Base-by-base conservation (phyloP, 371 early-diverging fungal species). In the Mortierella sp. region DNA sequence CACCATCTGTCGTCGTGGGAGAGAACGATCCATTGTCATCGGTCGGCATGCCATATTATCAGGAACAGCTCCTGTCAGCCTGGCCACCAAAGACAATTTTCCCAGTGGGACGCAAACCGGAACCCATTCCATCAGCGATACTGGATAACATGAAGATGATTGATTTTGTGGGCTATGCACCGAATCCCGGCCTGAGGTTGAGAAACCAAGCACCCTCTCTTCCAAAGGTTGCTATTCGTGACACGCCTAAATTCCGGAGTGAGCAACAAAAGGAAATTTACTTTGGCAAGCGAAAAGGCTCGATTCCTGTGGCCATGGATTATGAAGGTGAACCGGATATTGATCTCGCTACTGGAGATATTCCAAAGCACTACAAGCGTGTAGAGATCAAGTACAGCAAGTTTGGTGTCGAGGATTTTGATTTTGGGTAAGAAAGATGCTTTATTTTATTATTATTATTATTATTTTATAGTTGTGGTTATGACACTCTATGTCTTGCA, bases 361-460 rank as follows among this genome's bases (percentile, higher is more conserved):
- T 91, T 84, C 93, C 93, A 37, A 87, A 88, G 47, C 85, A 87
- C 64, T 94, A 94, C 75, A 87, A 87, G n/a, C 86, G 86, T 12
- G 91, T 94, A 2, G 93, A 95, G 64, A 95, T 95, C 79, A 90
- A 94, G 64, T 94, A 94, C 70, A 88, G 90, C 72, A 87, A 91
- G 72, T 98, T 97, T 80, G 98, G 98, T 30, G 92, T 98, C 5
- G 98, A 98, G 57, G 98, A 98, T 84, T 98, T 97, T 81, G 97
- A 98, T 76, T 98, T 98, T 87, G 95, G 90, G 74, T 93, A 77
- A 71, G 82, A 28, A 5, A 57, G 16, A 29, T 12, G 3, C 30
- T n/a, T 37, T 11, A 1, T 6, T 57, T 57, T 18, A 57, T n/a
- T 15, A 7, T n/a, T 3, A 43, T 59, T 43, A 43, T 14, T 59